Evolutionary conservation across 164 flowering plant genomes (phyloP).

Genomic region (Tinospora cordifolia): DNA sequence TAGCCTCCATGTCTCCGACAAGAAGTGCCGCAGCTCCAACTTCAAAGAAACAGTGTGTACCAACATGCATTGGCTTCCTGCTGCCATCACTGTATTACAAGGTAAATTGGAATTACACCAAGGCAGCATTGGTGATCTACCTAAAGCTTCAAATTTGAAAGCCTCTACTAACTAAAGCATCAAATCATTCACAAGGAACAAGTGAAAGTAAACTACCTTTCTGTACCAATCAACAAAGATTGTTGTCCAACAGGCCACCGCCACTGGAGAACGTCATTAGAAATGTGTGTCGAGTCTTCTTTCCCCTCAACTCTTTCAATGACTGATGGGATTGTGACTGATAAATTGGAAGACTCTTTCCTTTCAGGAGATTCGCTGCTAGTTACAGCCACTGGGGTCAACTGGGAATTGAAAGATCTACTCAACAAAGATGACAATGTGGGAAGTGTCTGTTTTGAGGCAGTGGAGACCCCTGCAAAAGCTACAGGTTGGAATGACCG

Average conservation of each 20-base stretch:
- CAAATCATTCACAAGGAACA: neutral
- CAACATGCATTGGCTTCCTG: constrained; percentile 43
- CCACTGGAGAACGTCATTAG: constrained; percentile 75
- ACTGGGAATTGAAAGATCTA: constrained; percentile 73
- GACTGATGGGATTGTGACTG: constrained; percentile 40
- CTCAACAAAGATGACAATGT: constrained; percentile 79
- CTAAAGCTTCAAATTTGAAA: neutral
- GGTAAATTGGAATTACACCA: constrained; percentile 6
- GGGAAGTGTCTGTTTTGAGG: constrained; percentile 72
- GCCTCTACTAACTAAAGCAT: neutral
- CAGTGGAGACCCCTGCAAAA: constrained; percentile 66
- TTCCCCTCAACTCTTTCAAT: constrained; percentile 41
- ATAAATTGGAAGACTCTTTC: constrained; percentile 42
- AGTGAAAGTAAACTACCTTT: constrained; percentile 41
- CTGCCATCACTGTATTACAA: constrained; percentile 44
- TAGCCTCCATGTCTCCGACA: constrained; percentile 75
- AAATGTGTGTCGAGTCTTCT: constrained; percentile 49
- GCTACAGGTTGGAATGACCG: constrained; percentile 74
- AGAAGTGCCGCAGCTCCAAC: constrained; percentile 96
- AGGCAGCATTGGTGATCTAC: neutral
- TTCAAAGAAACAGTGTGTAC: constrained; percentile 63
- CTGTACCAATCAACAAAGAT: constrained; percentile 27
- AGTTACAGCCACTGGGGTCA: constrained; percentile 41
- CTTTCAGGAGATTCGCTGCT: constrained; percentile 54
- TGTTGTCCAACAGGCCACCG: constrained; percentile 68